These are phyloP conservation scores for Phellopilus nigrolimitatus DNA, from an alignment of 1,284 basidiomycete species.

Conservation along the genomic window DNA sequence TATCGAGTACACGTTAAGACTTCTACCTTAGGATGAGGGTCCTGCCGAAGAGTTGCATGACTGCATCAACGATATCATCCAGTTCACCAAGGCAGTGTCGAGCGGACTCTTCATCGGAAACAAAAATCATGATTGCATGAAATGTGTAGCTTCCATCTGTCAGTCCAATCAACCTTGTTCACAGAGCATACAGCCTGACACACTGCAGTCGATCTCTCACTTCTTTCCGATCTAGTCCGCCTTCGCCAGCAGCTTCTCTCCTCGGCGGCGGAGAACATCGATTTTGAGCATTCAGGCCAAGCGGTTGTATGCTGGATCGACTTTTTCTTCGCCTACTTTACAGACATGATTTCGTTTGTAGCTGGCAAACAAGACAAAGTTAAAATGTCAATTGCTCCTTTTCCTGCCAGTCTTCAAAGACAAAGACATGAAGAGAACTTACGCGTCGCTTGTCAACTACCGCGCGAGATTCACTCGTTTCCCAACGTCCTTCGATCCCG, in stretches of 20 bases:
- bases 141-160: constrained; percentile 9
- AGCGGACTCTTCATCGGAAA: neutral
- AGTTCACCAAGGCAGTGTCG: constrained; percentile 6
- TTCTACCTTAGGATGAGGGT: neutral
- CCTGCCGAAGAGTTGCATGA: neutral
- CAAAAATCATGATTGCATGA: constrained; percentile 7
- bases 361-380: constrained; percentile 30
- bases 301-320: constrained; percentile 59
- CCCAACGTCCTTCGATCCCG: constrained; percentile 40
- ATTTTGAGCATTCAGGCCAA: neutral
- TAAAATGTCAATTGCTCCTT: constrained; percentile 18
- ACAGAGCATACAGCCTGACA: neutral
- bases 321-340: constrained; percentile 49
- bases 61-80: constrained; percentile 5
- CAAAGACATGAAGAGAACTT: constrained; percentile 47
- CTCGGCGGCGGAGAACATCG: neutral
- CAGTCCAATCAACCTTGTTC: neutral
- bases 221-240: constrained; percentile 11
- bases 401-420: constrained; percentile 32
- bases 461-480: constrained; percentile 43
- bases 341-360: constrained; percentile 35
- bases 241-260: constrained; percentile 5
- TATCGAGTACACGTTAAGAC: neutral
- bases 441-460: constrained; percentile 58
- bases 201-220: constrained; percentile 4